These are phyloP conservation scores for Fusarium verticillioides DNA, from an alignment of 2,329 filamentous ascomycete species.

Conservation along the genomic window DNA sequence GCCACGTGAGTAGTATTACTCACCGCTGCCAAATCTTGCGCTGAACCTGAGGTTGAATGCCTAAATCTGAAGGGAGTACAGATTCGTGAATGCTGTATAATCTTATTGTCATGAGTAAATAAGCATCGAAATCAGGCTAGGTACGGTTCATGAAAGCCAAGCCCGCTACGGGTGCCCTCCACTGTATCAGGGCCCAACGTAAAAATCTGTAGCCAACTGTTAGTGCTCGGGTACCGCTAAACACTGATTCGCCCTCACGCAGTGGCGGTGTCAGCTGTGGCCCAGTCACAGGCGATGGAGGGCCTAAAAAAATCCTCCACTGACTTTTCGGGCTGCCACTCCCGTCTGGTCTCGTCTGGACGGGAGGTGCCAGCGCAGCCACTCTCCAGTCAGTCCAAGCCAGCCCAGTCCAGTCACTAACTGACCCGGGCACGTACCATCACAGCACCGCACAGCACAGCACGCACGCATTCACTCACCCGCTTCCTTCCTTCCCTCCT, in stretches of 20 bases:
- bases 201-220: slow-evolving; percentile 35
- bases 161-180: slow-evolving; percentile 11
- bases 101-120: slow-evolving; percentile 34
- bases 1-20: slow-evolving; percentile 10
- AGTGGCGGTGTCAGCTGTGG: slow-evolving; percentile 44
- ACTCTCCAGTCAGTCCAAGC: neutral
- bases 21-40: slow-evolving; percentile 3
- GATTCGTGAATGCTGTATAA: slow-evolving; percentile 1
- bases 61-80: slow-evolving; percentile 6
- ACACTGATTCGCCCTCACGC: slow-evolving; percentile 29
- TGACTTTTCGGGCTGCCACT: slow-evolving; percentile 48
- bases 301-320: slow-evolving; percentile 43
- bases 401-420: neutral
- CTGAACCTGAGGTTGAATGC: neutral
- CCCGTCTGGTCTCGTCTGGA: neutral
- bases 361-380: slow-evolving; percentile 36
- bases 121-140: slow-evolving; percentile 41
- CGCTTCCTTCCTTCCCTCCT: slow-evolving; percentile 33
- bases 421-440: neutral
- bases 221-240: slow-evolving; percentile 43
- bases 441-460: neutral
- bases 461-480: slow-evolving; percentile 33
- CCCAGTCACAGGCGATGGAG: slow-evolving; percentile 28
- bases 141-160: slow-evolving; percentile 1
- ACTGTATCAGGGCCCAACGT: slow-evolving; percentile 39